Evolutionary conservation across 108 stramenopile genomes (phyloP), one percentile per base, ranked within the genome.

Genomic region (Seminavis robusta): DNA sequence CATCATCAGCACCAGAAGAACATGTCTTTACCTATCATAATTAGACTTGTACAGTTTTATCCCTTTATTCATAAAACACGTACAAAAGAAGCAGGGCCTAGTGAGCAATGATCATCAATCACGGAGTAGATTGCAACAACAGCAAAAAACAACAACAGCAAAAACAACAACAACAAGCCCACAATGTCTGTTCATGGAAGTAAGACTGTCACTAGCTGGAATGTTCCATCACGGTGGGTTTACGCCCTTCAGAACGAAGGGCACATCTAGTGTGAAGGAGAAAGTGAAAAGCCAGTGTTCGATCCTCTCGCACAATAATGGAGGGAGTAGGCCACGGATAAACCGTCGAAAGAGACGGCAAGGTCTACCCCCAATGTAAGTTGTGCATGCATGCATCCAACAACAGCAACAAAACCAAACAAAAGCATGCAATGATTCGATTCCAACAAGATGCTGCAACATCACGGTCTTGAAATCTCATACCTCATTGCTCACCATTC

Each of bases 211-310:
- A 25, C 48, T 25, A 21, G 48, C 24, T 23, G 5, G 48, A 49
- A 49, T 49, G 48, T 49, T 49, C 48, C 21, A 3, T 8, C 28
- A 29, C 48, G 19, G 24, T 49, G 23, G 36, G 36, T 37, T 37
- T 9, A 11, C 9, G 10, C 13, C 11, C 36, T 37, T 9, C 11
- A 37, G 13, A 9, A 37, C 36, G 10, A 9, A 37, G 36, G 13
- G 10, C 4, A 29, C 10, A 26, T 28, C 4, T 6, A 7, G 4
- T 15, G 48, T 28, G 48, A 15, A 25, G 21, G 48, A 49, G 48
- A 49, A 49, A 49, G 48, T 49, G 48, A 49, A 26, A 28, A n/a
- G 24, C 28, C 24, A 25, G 28, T 4, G 8, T 27, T 8, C n/a
- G 9, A 3, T 42, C 3, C 4, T 42, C 20, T 42, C 3, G 41